Base-by-base conservation (phyloP, 2,329 filamentous ascomycete genomes). In the Venturia effusa region DNA sequence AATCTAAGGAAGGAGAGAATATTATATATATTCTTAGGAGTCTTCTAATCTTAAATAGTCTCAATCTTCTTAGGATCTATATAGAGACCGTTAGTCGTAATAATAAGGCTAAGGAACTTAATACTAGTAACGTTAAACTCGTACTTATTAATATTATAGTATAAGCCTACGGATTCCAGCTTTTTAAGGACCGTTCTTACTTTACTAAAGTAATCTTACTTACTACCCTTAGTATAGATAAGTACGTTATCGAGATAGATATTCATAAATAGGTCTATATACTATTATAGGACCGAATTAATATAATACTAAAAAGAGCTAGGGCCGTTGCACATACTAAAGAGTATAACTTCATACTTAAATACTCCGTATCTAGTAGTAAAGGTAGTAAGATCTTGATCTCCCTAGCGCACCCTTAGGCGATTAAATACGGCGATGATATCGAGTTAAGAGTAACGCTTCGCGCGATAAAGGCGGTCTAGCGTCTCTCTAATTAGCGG, bases 351-450 rank as follows among this genome's bases (percentile, higher is more conserved):
- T 40, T 70, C 45, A 45, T 70, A 78, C 65, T 78, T 61, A 64
- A 68, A 77, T 3, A 68, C 64, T 39, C 71, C 67, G 64, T 71
- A 76, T 22, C 68, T 62, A 1, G 67, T 75, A 22, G 63, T 24
- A 64, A 77, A 78, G 0, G 68, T 68, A 30, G 67, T 76, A 63
- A 71, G 74, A 68, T 67, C 74, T 66, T 61, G n/a, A 17, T 76
- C 67, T 39, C 75, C 62, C 4, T 70, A 32, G n/a, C 66, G 67
- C 19, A 77, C 75, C 13, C 67, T 27, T 2, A 77, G 70, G 1
- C n/a, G n/a, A n/a, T n/a, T n/a, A n/a, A n/a, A n/a, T n/a, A n/a
- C n/a, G n/a, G n/a, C n/a, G n/a, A n/a, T 68, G 48, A 51, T 77
- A 32, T 61, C 60, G 30, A 61, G 40, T 32, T 39, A 7, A 6